These are phyloP conservation scores for Musa schizocarpa DNA, from an alignment of 176 grass and related monocot genomes.

Conservation along the genomic window DNA sequence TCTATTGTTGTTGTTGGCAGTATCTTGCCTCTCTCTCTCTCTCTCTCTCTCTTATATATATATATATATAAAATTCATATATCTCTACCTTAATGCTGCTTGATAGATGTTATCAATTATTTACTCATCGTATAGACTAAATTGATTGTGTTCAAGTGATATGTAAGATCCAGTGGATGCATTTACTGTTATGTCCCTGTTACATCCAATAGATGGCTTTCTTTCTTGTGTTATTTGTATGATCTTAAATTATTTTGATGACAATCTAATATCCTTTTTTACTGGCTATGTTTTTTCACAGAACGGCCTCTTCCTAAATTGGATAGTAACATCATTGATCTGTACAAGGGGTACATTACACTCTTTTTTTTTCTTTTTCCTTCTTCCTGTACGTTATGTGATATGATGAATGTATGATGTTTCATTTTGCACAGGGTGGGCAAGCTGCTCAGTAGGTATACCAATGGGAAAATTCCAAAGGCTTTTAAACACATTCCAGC, in stretches of 20 bases:
- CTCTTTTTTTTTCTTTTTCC: not conserved
- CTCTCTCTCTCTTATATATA: no score
- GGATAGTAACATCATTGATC: slow-evolving; percentile 42
- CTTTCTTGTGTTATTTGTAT: not conserved
- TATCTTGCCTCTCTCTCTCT: no score
- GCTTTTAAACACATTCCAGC: slow-evolving; percentile 76
- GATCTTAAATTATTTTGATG: not conserved
- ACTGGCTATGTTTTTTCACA: slow-evolving; percentile 19
- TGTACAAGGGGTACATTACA: slow-evolving; percentile 52
- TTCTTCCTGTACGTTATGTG: not conserved
- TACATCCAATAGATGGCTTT: not conserved
- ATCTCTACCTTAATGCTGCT: no score
- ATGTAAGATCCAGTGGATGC: no score
- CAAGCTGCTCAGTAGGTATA: slow-evolving; percentile 63
- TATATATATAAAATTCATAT: no score
- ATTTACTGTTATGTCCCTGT: not conserved
- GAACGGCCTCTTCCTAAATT: slow-evolving; percentile 53
- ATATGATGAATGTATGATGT: not conserved
- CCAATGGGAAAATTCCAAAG: slow-evolving; percentile 75
- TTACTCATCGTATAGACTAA: no score
- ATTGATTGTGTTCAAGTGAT: no score
- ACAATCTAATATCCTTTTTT: slow-evolving; percentile 1
- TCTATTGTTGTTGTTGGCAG: no score
- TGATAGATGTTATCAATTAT: no score
- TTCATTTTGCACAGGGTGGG: slow-evolving; percentile 52